phyloP scores from a whole-genome alignment of 2,329 filamentous ascomycete genomes.

The Eutypa lata region DNA sequence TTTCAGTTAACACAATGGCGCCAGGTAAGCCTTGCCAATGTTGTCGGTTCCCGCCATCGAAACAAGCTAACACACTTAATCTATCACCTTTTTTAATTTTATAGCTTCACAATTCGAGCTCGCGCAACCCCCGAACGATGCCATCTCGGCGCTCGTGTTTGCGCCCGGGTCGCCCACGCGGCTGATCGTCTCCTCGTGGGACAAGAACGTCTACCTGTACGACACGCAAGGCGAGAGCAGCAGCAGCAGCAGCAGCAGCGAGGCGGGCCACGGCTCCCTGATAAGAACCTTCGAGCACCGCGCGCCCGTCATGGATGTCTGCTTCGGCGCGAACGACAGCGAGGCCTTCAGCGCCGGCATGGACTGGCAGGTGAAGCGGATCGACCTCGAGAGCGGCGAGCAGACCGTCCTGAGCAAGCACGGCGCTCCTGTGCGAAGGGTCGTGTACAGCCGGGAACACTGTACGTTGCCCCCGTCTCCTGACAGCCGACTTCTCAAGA shows the following conservation, averaged over 20 bases:
- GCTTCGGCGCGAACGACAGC: conserved; percentile 78
- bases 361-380: conserved; percentile 77
- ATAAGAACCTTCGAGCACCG: conserved; percentile 74
- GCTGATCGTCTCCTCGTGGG: conserved; percentile 92
- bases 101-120: conserved; percentile 77
- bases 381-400: conserved; percentile 70
- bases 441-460: conserved; percentile 76
- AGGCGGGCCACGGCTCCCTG: conserved; percentile 55
- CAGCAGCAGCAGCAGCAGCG: conserved; percentile 40
- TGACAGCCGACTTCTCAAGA: too few species aligned
- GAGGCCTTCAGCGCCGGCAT: conserved; percentile 84
- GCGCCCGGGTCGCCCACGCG: conserved; percentile 71
- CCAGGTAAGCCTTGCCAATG: conserved; percentile 15
- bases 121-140: conserved; percentile 77
- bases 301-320: conserved; percentile 85
- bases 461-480: conserved; percentile 40
- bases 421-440: conserved; percentile 72
- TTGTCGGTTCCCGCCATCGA: neutral
- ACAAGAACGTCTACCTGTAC: conserved; percentile 87
- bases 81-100: neutral
- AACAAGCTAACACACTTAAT: conserved; percentile 13
- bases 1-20: conserved; percentile 15
- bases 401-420: conserved; percentile 78
- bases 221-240: conserved; percentile 59
- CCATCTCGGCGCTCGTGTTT: conserved; percentile 83